Evolutionary conservation across 2,329 filamentous ascomycete genomes (phyloP).

Genomic region (Domatiomyces globalis): DNA sequence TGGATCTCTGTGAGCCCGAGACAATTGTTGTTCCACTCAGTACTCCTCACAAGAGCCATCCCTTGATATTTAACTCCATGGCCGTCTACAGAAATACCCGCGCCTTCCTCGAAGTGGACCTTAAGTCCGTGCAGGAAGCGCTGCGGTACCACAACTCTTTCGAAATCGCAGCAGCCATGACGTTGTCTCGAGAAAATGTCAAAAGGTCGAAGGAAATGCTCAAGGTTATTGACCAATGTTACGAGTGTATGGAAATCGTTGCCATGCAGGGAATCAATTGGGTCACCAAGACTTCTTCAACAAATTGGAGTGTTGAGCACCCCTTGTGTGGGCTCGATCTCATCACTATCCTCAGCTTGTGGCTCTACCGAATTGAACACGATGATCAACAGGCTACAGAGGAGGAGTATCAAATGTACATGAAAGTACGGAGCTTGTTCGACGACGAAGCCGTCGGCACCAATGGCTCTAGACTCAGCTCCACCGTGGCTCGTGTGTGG

Average conservation of each 20-base stretch:
- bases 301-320: slow-evolving; percentile 98
- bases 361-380: slow-evolving; percentile 98
- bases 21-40: slow-evolving; percentile 75
- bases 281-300: slow-evolving; percentile 94
- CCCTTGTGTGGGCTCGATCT: slow-evolving; percentile 91
- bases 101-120: slow-evolving; percentile 79
- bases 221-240: slow-evolving; percentile 95
- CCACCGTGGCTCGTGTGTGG: slow-evolving; percentile 90
- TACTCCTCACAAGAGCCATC: slow-evolving; percentile 89
- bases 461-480: slow-evolving; percentile 73
- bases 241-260: slow-evolving; percentile 92
- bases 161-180: slow-evolving; percentile 94
- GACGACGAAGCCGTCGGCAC: slow-evolving; percentile 78
- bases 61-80: slow-evolving; percentile 94
- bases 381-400: slow-evolving; percentile 82
- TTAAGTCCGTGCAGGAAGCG: slow-evolving; percentile 92
- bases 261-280: slow-evolving; percentile 89
- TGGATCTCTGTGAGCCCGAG: slow-evolving; percentile 86
- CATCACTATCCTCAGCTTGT: slow-evolving; percentile 93
- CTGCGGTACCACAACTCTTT: slow-evolving; percentile 94
- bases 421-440: slow-evolving; percentile 42
- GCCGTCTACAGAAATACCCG: slow-evolving; percentile 92
- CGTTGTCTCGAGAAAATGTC: slow-evolving; percentile 79
- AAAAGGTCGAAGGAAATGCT: slow-evolving; percentile 95
- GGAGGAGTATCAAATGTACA: slow-evolving; percentile 78